A percentile compares a stretch with the other conserved stretches of the same genome.
Evolutionary conservation across 228 moss, liverwort and hornwort species (phyloP).

Genomic region (Sphagnum fallax): DNA sequence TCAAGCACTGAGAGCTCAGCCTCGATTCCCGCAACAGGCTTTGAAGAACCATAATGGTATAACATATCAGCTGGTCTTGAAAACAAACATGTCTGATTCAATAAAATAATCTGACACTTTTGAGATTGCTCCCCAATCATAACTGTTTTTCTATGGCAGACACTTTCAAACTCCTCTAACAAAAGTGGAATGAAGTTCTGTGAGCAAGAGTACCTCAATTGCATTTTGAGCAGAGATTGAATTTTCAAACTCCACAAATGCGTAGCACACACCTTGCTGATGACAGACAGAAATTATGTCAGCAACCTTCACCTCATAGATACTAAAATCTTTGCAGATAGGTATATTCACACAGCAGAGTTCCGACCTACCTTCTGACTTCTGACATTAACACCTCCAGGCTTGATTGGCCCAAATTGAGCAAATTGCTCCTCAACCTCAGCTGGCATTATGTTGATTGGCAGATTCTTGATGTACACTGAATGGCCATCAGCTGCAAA

Average conservation of each 20-base stretch:
- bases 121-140: no score
- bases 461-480: conserved; percentile 85
- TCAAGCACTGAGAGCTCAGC: not conserved
- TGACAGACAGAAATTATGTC: conserved; percentile 1
- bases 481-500: conserved; percentile 74
- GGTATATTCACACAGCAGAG: not conserved
- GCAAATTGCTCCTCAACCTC: conserved; percentile 50
- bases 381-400: conserved; percentile 66
- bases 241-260: conserved; percentile 92
- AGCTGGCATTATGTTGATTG: conserved; percentile 37
- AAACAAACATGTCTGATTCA: not conserved
- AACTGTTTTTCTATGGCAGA: no score
- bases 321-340: not conserved
- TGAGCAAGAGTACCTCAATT: conserved; percentile 55
- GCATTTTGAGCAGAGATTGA: conserved; percentile 59
- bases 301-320: not conserved
- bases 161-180: not conserved
- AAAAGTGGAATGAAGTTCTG: not conserved
- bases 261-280: conserved; percentile 83
- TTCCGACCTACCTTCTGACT: conserved; percentile 52
- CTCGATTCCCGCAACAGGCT: no score
- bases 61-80: not conserved
- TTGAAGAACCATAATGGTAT: not conserved
- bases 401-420: conserved; percentile 55
- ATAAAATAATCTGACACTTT: not conserved